Evolutionary conservation across 2,329 filamentous ascomycete species (phyloP), one percentile per base, ranked within the genome.

Genomic region (Alternaria ethzedia): DNA sequence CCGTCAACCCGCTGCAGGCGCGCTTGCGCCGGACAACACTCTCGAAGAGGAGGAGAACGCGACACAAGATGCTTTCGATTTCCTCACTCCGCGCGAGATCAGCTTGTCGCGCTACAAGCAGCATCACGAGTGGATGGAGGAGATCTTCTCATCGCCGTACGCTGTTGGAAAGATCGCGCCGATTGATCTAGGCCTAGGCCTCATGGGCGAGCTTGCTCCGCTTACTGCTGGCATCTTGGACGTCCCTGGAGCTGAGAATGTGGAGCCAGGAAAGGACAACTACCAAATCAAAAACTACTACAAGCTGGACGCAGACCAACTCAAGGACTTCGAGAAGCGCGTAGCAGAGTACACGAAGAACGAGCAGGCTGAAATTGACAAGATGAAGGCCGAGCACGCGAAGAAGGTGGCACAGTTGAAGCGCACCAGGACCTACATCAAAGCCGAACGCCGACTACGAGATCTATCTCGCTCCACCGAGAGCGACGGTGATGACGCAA

Each of bases 101-200:
- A 97, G 94, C 71, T 85, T 93, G 64, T 88, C 89, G 67, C 88
- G 96, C 59, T 99, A 97, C 79, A 91, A 91, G 77, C 94, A 97
- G 76, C 96, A 99, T 73, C 95, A 99, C 74, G 93, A 97, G 79
- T 98, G 95, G 96, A 97, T 99, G 93, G 96, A 98, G 76, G 95
- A 99, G 81, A 90, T 99, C 26, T 87, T 98, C 57, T 93, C 92
- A 1, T 98, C 95, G 1, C 93, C 94, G 0, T 97, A 97, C 76
- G 86, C 91, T 23, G 91, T 95, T 65, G 87, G 87, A 54, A 93
- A 96, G 76, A 97, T 99, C 61, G 88, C 90, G 9, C 94, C 95
- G 1, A 89, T 94, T 3, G 94, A 97, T 76, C 87, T 98, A 32
- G 94, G 94, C 1, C 84, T 98, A 10, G 96, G 96, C 5, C 86